Base-by-base conservation (phyloP, 345 rosid genomes). In the Brassica carinata region DNA sequence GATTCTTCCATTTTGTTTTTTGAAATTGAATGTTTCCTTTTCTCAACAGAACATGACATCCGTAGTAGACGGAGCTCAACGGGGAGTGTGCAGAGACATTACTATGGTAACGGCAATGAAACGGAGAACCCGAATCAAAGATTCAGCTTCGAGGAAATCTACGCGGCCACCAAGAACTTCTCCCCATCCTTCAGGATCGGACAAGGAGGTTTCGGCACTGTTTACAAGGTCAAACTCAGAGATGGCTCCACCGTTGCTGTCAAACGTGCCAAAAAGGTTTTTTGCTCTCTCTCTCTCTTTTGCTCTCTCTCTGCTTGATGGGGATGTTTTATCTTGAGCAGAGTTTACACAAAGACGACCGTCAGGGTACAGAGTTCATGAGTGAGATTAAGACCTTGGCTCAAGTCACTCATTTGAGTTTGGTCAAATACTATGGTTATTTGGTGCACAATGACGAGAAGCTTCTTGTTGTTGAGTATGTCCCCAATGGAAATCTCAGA, bases 231-330 rank as follows among this genome's bases (percentile, higher is more conserved):
- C 9, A 89, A 77, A 63, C 91, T 95, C 11, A 75, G 81, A 36
- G 97, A 93, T 86, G 99, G 99, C 79, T 86, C 88, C 0, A 29
- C 82, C 17, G 88, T 95, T 7, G 99, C 99, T 0, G 77, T 93
- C 75, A 95, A 95, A 81, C 96, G 99, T 0, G 98, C 98, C 63
- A 93, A 91, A 79, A 95, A 87, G 97, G 99, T 92, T 4, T 4
- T 40, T 40, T 34, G 38, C 38, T 7, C 38, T 33, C 36, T 33
- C 36, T 33, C 2, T 29, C 31, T 29, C 31, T 29, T 29, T 43
- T 43, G 14, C 11, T 8, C 11, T 43, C 14, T 43, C 8, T 53
- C 5, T 0, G 55, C 55, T 11, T 45, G 55, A 45, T 45, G 15
- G 2, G 53, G 8, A 48, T 48, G 17, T 51, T 10, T 13, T 38